Percentiles rank a stretch among this genome's conserved stretches.
Evolutionary conservation across 1,284 basidiomycete species (phyloP).

Genomic region (Bjerkandera adusta): DNA sequence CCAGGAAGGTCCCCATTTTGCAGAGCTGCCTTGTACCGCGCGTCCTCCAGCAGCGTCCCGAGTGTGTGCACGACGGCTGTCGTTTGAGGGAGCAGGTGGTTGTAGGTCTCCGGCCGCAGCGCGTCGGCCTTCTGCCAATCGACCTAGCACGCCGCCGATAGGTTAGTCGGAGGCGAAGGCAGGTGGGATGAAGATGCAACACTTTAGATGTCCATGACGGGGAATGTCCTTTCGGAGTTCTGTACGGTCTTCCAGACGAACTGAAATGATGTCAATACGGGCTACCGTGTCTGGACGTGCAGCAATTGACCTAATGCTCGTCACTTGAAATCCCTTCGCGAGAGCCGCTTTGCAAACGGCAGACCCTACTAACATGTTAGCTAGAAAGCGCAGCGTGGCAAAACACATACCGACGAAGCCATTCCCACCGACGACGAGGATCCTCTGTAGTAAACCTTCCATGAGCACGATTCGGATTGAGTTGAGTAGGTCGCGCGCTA

Average conservation of each 20-base stretch:
- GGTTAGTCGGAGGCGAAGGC: constrained; percentile 13
- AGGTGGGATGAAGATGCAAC: constrained; percentile 17
- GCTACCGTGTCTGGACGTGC: too few species aligned
- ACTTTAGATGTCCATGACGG: constrained; percentile 85
- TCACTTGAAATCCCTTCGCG: constrained; percentile 81
- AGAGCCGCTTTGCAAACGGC: constrained; percentile 88
- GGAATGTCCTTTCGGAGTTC: constrained; percentile 84
- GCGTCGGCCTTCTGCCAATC: constrained; percentile 82
- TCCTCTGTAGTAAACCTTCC: constrained; percentile 44
- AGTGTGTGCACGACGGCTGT: constrained; percentile 92
- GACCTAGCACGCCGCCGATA: constrained; percentile 44
- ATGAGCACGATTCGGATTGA: too few species aligned
- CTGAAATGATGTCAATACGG: constrained; percentile 37
- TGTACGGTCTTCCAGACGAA: constrained; percentile 84
- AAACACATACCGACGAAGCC: constrained; percentile 80
- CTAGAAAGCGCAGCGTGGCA: neutral
- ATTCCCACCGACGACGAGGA: constrained; percentile 92
- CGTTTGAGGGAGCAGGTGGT: constrained; percentile 59
- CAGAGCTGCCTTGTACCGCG: constrained; percentile 77
- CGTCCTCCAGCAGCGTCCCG: constrained; percentile 87
- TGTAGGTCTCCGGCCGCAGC: constrained; percentile 74
- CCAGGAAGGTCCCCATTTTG: constrained; percentile 55
- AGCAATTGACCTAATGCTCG: constrained; percentile 83
- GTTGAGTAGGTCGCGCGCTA: too few species aligned
- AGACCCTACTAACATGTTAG: constrained; percentile 61